These are phyloP conservation scores for Lyophyllum shimeji DNA, from an alignment of 768 basidiomycete genomes.

Conservation along the genomic window DNA sequence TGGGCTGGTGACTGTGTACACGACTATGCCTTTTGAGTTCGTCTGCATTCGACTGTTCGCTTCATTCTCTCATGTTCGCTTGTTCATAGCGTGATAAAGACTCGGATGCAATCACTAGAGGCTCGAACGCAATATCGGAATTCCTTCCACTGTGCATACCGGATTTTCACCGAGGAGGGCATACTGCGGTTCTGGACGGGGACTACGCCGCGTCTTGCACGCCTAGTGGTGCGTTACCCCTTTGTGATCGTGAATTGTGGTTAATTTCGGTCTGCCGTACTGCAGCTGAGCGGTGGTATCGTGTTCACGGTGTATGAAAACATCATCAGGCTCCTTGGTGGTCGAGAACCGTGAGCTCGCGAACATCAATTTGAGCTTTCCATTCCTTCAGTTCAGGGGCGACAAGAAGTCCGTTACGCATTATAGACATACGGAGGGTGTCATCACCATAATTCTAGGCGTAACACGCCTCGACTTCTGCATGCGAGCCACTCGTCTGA, in stretches of 20 bases:
- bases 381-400: no score
- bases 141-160: conserved; percentile 93
- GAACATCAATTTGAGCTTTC: background rate
- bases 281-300: conserved; percentile 87
- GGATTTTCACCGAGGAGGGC: conserved; percentile 94
- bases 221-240: conserved; percentile 68
- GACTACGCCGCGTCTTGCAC: conserved; percentile 84
- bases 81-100: conserved; percentile 82
- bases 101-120: conserved; percentile 92
- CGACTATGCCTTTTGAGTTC: conserved; percentile 83
- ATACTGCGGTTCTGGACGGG: conserved; percentile 94
- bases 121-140: conserved; percentile 87
- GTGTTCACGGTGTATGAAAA: conserved; percentile 92
- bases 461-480: no score
- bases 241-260: background rate
- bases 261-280: background rate
- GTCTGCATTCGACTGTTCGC: conserved; percentile 20
- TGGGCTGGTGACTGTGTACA: conserved; percentile 92
- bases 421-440: no score
- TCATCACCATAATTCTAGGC: no score
- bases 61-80: background rate
- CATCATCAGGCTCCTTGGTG: conserved; percentile 50
- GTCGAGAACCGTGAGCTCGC: background rate
- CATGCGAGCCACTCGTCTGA: no score
- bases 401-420: no score